Conservation (phyloP, 2,329 filamentous ascomycete genomes). For the Penicillium sp. region DNA sequence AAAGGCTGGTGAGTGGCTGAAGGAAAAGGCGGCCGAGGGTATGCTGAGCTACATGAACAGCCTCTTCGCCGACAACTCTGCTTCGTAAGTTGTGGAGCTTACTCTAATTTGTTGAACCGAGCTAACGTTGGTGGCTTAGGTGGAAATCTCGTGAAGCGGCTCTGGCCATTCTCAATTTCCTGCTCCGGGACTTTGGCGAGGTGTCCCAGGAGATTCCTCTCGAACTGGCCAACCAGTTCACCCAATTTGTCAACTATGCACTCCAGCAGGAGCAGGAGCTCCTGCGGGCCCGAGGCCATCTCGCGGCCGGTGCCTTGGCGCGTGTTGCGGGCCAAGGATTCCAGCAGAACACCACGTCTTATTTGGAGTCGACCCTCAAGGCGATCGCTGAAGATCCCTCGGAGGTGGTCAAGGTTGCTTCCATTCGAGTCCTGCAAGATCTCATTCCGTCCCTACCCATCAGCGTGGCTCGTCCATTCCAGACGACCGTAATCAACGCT, state of each 20-base stretch:
- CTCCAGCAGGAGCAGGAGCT: conserved; percentile 68
- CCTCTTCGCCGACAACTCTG: conserved; percentile 56
- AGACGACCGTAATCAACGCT: conserved; percentile 57
- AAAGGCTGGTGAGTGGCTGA: conserved; percentile 88
- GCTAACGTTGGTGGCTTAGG: conserved; percentile 32
- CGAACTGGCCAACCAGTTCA: conserved; percentile 66
- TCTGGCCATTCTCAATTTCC: conserved; percentile 78
- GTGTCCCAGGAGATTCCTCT: conserved; percentile 65
- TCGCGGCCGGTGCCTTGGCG: conserved; percentile 76
- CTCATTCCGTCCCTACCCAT: conserved; percentile 54
- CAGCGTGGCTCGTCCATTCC: conserved; percentile 51
- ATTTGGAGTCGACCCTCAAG: conserved; percentile 60
- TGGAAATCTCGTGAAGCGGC: conserved; percentile 73
- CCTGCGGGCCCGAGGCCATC: conserved; percentile 77
- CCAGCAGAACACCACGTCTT: conserved; percentile 36
- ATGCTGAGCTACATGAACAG: conserved; percentile 71
- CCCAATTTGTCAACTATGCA: conserved; percentile 74
- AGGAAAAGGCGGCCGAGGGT: conserved; percentile 68
- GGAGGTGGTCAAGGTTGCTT: conserved; percentile 87
- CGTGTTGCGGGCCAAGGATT: conserved; percentile 60
- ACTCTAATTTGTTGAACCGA: not conserved
- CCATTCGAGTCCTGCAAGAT: conserved; percentile 77
- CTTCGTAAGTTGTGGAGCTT: conserved; percentile 29
- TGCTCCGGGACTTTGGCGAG: conserved; percentile 78
- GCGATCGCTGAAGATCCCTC: conserved; percentile 70